Evolutionary conservation across 306 rosid species (phyloP), one percentile per base, ranked within the genome.

Genomic region (Acacia confusa): DNA sequence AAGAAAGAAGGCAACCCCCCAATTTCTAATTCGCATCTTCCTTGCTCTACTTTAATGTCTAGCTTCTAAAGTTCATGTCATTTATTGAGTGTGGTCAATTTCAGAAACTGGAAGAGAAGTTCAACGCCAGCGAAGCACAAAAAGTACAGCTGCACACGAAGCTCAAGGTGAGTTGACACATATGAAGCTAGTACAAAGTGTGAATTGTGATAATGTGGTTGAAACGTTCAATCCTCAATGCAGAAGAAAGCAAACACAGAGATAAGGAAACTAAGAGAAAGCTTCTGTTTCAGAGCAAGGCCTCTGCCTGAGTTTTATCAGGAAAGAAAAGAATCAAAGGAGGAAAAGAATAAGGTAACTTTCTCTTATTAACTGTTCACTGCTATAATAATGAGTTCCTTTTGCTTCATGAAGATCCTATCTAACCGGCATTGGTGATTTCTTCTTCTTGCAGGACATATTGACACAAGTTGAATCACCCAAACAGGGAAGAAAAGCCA

Each of bases 251-350:
- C 89, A 79, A 84, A 87, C 70, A 58, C 57, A 77, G 93, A 90
- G 81, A 84, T 79, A 7, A 87, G 86, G 40, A 93, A 87, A 79
- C 80, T 84, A 41, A 87, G 90, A 8, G 85, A 85, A 78, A 75
- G 78, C 80, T 78, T 90, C 70, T 93, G 97, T 89, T 90, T 89
- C 89, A 93, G 87, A 81, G 90, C 97, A 47, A 83, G 90, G 82
- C 92, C 93, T 20, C 61, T 85, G 66, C 92, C 91, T 7, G 86
- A 86, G 11, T 90, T 90, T 65, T 86, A 88, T 22, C 81, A 81
- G 43, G 92, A 88, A 77, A 83, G 84, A 79, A 87, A 90, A 83
- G 82, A 78, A 65, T 84, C 81, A 30, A 82, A 81, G 27, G 69
- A 71, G 89, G 82, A 78, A 65, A 85, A 75, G 40, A 82, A 81